Conservation (phyloP, 371 early-diverging fungal species). For the Lichtheimia ramosa region DNA sequence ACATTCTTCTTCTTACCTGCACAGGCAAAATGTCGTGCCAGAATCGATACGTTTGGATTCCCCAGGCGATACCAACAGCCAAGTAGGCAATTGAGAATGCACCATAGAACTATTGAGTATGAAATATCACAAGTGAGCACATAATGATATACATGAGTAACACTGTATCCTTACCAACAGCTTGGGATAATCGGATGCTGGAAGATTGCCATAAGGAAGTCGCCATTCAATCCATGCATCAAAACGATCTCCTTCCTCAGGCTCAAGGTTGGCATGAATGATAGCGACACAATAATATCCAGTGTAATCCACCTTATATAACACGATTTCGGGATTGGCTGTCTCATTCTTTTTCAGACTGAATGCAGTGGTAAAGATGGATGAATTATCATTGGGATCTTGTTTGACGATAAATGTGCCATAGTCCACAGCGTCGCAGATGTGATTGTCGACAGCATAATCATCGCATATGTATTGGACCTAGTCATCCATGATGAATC, state of each 20-base stretch:
- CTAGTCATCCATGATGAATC: conserved; percentile 17
- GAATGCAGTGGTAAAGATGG: conserved; percentile 40
- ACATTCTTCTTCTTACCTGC: conserved; percentile 40
- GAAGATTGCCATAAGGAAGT: conserved; percentile 83
- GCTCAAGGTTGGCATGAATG: conserved; percentile 20
- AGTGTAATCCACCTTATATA: conserved; percentile 59
- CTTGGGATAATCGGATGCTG: conserved; percentile 86
- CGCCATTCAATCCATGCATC: conserved; percentile 65
- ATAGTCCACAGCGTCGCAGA: conserved; percentile 43
- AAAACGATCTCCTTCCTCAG: conserved; percentile 37
- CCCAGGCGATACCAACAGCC: conserved; percentile 76
- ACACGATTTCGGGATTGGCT: conserved; percentile 25
- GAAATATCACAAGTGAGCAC: not conserved
- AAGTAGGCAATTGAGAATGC: conserved; percentile 71
- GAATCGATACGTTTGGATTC: conserved; percentile 68
- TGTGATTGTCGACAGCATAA: conserved; percentile 35
- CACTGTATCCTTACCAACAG: conserved; percentile 53
- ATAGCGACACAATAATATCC: conserved; percentile 77
- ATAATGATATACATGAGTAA: not conserved
- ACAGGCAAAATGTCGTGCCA: conserved; percentile 89
- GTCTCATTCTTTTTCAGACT: conserved; percentile 18
- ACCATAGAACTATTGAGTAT: conserved; percentile 60
- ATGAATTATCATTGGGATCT: conserved; percentile 27
- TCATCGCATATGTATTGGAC: conserved; percentile 52
- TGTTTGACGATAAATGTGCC: conserved; percentile 47